These are phyloP conservation scores for Calocybe gangraenosa DNA, from an alignment of 768 basidiomycete species.

Conservation along the genomic window DNA sequence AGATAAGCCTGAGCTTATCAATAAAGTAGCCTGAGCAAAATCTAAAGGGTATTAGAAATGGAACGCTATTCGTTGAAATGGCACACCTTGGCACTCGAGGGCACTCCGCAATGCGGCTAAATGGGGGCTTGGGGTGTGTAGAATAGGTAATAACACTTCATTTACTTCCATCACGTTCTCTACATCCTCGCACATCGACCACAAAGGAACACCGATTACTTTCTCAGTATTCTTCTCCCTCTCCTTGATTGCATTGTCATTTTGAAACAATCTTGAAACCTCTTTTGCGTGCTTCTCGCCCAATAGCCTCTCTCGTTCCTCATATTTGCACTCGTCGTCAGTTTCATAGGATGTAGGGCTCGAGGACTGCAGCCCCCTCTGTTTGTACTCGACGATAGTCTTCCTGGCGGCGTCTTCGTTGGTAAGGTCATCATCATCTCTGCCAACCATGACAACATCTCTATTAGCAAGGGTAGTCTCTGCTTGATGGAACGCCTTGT, in stretches of 20 bases:
- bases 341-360: conserved; percentile 15
- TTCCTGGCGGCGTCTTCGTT: conserved; percentile 36
- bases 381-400: conserved; percentile 27
- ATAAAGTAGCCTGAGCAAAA: conserved; percentile 27
- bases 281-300: conserved; percentile 38
- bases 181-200: conserved; percentile 17
- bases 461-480: conserved; percentile 34
- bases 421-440: conserved; percentile 31
- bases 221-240: conserved; percentile 22
- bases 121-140: conserved; percentile 13
- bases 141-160: conserved; percentile 6
- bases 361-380: conserved; percentile 15
- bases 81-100: conserved; percentile 30
- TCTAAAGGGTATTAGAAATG: conserved; percentile 27
- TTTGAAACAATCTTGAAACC: conserved; percentile 39
- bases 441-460: conserved; percentile 24
- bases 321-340: conserved; percentile 25
- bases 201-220: conserved; percentile 26
- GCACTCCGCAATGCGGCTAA: conserved; percentile 28
- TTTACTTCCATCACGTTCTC: conserved; percentile 15
- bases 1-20: conserved; percentile 42
- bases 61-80: neutral
- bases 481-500: conserved; percentile 39
- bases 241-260: conserved; percentile 29
- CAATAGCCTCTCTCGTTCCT: conserved; percentile 32